Base-by-base conservation (phyloP, 2,329 filamentous ascomycete genomes). In the Penicillium psychrosexuale region DNA sequence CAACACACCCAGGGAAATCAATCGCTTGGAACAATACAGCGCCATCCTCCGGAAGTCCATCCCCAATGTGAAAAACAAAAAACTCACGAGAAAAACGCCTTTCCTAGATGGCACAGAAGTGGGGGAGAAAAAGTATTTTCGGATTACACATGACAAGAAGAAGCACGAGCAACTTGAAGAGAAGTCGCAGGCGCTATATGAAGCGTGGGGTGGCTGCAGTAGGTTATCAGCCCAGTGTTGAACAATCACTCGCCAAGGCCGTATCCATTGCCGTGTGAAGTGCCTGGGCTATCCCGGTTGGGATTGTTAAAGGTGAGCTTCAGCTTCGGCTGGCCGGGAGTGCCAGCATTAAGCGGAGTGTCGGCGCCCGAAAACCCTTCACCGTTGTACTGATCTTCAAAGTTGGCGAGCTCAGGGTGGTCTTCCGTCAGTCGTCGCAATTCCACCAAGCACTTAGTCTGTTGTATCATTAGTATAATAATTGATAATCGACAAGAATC, bases 321-420 rank as follows among this genome's bases (percentile, higher is more conserved):
- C 74, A 93, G 66, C 67, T 82, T 92, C 53, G 74, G 75, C 45
- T 87, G 80, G 4, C 83, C 84, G 13, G 78, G 75, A 19, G 80
- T 80, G 27, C 79, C 71, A 57, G 78, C 71, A 34, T 84, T 82
- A 66, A 87, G 79, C 24, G 89, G 88, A 27, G 89, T 92, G 47
- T 77, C 76, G 31, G 69, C 64, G 28, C 73, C 73, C 7, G 77
- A 81, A 13, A 79, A 81, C 17, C 78, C 80, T 58, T 83, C 82
- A 30, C 75, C 79, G 15, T 77, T 76, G n/a, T 69, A 74, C 12
- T 75, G 71, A 51, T 80, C 78, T 47, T 85, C 82, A 53, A 82
- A 84, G 67, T 83, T 79, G 57, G 82, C 70, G 53, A 83, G 80
- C 58, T 84, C 77, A 2, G 84, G 82, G 60, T 82, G 71, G n/a